These are phyloP conservation scores for Sphagnum contortum DNA, from an alignment of 225 moss, liverwort and hornwort genomes.

Conservation along the genomic window DNA sequence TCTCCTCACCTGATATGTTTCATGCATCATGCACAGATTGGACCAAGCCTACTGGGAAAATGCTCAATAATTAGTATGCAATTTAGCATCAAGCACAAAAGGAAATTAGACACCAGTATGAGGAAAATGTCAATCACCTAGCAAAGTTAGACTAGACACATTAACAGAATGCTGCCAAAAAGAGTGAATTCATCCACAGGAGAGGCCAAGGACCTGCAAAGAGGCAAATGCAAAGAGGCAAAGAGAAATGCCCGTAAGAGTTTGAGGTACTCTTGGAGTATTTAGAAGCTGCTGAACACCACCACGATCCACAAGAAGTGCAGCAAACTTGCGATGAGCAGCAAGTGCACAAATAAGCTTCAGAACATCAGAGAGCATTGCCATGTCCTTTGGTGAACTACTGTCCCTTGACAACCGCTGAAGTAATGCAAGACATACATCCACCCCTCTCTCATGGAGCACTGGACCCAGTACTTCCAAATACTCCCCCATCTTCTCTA, in stretches of 20 bases:
- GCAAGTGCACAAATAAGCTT: constrained; percentile 90
- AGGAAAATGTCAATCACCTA: too few relatives aligned
- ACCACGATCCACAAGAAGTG: constrained; percentile 90
- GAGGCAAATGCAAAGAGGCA: constrained; percentile 93
- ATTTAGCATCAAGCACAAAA: too few relatives aligned
- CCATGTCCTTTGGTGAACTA: constrained; percentile 53
- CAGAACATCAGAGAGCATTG: constrained; percentile 79
- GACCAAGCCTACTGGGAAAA: too few relatives aligned
- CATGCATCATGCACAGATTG: too few relatives aligned
- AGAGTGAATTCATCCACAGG: neutral
- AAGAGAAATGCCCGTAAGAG: constrained; percentile 83
- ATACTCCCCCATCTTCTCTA: constrained; percentile 98
- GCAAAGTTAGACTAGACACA: too few relatives aligned
- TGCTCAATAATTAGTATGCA: too few relatives aligned
- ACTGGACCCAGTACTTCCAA: constrained; percentile 98
- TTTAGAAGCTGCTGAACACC: constrained; percentile 85
- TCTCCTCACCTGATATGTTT: too few relatives aligned
- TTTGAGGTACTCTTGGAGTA: constrained; percentile 86
- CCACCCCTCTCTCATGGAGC: constrained; percentile 88
- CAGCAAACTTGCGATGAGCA: constrained; percentile 97
- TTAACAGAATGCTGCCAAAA: neutral
- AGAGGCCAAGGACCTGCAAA: constrained; percentile 46
- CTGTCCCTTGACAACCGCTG: constrained; percentile 77
- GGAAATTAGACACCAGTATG: too few relatives aligned
- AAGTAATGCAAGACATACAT: constrained; percentile 86